Base-by-base conservation (phyloP, 176 grass and related monocot species). In the Aegilops bicornis region DNA sequence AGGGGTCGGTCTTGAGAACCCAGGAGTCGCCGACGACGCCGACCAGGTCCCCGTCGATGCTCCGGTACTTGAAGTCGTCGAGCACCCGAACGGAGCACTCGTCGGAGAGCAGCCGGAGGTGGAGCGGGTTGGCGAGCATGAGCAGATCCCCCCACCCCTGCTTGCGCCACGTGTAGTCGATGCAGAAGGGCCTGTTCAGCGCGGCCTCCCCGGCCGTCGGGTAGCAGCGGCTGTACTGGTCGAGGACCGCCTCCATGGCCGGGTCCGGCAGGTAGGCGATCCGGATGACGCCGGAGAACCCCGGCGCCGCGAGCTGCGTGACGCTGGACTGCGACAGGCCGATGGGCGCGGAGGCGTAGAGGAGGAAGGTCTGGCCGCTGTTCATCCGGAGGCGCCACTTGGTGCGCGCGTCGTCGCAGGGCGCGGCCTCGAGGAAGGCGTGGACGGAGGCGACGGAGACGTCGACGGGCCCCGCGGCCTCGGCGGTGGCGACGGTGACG, bases 1-100 rank as follows among this genome's bases (percentile, higher is more conserved):
- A 33, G 3, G 92, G 89, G 14, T 94, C 90, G 2, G 94, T 75
- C 71, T 78, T 89, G 4, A 98, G 75, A 3, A 82, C 29, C 97
- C 97, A 98, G 0, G 90, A 85, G 16, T 96, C 90, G 22, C 93
- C 94, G 6, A 99, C 90, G 8, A 99, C 90, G 54, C 97, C 97
- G 6, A 98, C 90, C 70, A 98, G 88, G 40, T 98, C 92, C 43
- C 97, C 97, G 69, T 98, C 94, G 87, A 98, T 98, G 88, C 97
- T 98, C 61, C 65, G 88, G 90, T 92, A 98, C 77, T 85, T 92
- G 76, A 94, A 96, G 39, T 94, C 92, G 25, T 92, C 72, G 40
- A 96, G 87, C 25, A 99, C 84, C 1, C 73, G 40, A 9, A 82
- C 90, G 78, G 40, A 7, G 65, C 84, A 85, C 20, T 71, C 66